Evolutionary conservation across 148 eudicot genomes (phyloP), one percentile per base, ranked within the genome.

Genomic region (Cornus florida): DNA sequence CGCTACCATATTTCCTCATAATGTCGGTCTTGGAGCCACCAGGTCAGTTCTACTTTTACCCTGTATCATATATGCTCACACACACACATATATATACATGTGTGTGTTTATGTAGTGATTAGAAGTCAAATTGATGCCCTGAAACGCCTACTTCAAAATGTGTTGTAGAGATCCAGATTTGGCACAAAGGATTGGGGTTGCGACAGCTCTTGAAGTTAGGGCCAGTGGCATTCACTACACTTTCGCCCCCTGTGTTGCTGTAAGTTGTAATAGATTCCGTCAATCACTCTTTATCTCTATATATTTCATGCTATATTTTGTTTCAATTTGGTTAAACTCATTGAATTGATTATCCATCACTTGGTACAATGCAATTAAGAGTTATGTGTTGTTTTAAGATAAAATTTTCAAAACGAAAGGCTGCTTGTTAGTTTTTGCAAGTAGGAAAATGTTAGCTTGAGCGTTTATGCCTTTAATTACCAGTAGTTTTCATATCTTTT

Each of bases 1-100:
- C 35, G 87, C 99, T 53, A 96, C 99, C 11, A 86, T 93, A 65
- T 96, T 96, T 64, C 99, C 99, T 79, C 98, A 96, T 67, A 96
- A 94, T 75, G 87, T 96, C 68, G 92, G 93, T 80, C 97, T 96
- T 71, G 99, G 99, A 22, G 99, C 99, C 59, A 88, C 99, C 70
- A 91, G 99, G 99, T 96, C 78, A 8, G 80, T 70, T 70, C 70
- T 53, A 53, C 22, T 3, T 67, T 32, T 68, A 35, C 11, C 4
- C 59, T 0, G 4, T 6, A 43, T 53, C 59, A 53, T 11, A 1
- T 28, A 28, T 1, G 28, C 28, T 0, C 28, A 28, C 28, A 43
- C 13, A 13, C 13, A 5, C 8, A 57, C 8, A 19, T 57, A 57
- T 57, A 28, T 28, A 28, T 28, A 28, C 28, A 28, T 0, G 28